phyloP scores from a whole-genome alignment of 1,139 yeast species.

The Geotrichum cucujoidarum region DNA sequence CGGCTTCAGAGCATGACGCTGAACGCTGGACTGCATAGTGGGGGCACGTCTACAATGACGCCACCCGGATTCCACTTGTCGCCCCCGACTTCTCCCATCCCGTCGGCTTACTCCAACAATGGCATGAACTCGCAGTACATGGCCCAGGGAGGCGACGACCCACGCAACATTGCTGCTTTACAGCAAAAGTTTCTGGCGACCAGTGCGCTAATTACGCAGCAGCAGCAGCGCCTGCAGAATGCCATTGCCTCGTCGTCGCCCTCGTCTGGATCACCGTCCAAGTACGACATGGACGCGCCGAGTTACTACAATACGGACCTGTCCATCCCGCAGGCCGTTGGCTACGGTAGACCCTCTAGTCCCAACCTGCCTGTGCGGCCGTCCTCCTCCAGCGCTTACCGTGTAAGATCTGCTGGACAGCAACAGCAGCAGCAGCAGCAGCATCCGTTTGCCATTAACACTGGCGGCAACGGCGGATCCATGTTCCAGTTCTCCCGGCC shows the following conservation, averaged over 20 bases:
- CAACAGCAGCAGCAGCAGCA: neutral
- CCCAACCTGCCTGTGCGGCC: constrained; percentile 29
- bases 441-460: neutral
- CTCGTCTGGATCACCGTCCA: constrained; percentile 7
- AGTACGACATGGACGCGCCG: neutral
- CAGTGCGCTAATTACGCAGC: constrained; percentile 33
- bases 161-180: constrained; percentile 32
- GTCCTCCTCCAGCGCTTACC: constrained; percentile 25
- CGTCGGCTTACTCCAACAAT: constrained; percentile 6
- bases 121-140: constrained; percentile 20
- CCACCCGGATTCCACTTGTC: constrained; percentile 34
- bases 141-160: too few species aligned
- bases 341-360: constrained; percentile 23
- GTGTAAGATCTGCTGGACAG: too few species aligned
- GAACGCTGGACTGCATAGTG: neutral
- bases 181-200: constrained; percentile 35
- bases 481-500: constrained; percentile 21
- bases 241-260: constrained; percentile 27
- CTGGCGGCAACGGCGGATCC: too few species aligned
- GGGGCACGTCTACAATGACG: constrained; percentile 29
- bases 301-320: neutral
- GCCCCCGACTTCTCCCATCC: constrained; percentile 5
- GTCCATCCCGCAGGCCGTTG: neutral
- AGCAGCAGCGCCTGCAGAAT: constrained; percentile 34
- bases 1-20: constrained; percentile 2